A percentile compares a stretch with the other conserved stretches of the same genome.
These are phyloP conservation scores for Fusarium nisikadoi DNA, from an alignment of 2,329 filamentous ascomycete species.

Conservation along the genomic window DNA sequence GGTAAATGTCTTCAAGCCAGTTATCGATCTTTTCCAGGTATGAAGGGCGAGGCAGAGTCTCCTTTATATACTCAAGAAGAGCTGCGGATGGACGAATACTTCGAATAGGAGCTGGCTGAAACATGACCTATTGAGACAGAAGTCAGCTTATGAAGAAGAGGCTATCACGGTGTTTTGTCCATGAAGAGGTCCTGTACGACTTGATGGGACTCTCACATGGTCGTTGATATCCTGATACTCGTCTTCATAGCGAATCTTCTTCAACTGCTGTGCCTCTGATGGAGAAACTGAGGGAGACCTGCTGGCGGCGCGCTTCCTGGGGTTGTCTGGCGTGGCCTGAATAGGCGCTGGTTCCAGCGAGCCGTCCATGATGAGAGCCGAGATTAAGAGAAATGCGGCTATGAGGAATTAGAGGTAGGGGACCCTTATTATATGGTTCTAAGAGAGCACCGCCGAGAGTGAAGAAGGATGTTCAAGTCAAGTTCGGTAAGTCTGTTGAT, in stretches of 20 bases:
- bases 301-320: conserved; percentile 4
- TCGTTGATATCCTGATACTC: background rate
- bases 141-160: background rate
- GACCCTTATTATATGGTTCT: background rate
- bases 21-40: background rate
- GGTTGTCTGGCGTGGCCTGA: background rate
- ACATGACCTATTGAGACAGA: background rate
- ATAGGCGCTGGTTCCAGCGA: background rate
- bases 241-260: background rate
- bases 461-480: background rate
- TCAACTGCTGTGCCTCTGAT: background rate
- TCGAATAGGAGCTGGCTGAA: background rate
- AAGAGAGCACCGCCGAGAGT: background rate
- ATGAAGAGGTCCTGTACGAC: background rate
- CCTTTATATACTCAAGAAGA: conserved; percentile 2
- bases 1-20: conserved; percentile 22
- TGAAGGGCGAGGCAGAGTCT: background rate
- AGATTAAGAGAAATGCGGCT: background rate
- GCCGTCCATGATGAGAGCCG: background rate
- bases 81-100: background rate
- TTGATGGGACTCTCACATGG: background rate
- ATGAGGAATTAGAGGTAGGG: background rate
- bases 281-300: background rate
- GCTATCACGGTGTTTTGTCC: background rate
- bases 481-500: background rate